Evolutionary conservation across 1,284 basidiomycete species (phyloP).

Genomic region (Laetiporus sulphureus): DNA sequence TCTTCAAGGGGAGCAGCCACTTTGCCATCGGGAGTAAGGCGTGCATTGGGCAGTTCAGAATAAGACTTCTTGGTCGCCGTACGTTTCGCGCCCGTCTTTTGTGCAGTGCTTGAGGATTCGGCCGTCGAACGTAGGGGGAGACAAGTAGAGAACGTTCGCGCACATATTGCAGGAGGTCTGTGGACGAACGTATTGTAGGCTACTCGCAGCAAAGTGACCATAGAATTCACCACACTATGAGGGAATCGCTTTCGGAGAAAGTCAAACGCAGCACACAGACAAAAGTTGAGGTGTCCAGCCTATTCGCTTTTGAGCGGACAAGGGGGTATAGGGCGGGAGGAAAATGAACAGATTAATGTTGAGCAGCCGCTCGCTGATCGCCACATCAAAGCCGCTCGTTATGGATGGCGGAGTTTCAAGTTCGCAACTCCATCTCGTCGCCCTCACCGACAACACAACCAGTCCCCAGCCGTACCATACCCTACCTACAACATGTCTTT

Average conservation of each 20-base stretch:
- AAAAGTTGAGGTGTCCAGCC: too few species aligned
- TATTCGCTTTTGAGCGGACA: too few species aligned
- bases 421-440: constrained; percentile 12
- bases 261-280: too few species aligned
- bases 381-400: constrained; percentile 8
- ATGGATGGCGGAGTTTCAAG: constrained; percentile 25
- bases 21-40: constrained; percentile 34
- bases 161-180: not conserved
- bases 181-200: not conserved
- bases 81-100: constrained; percentile 10
- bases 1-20: constrained; percentile 18
- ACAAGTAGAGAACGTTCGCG: constrained; percentile 1
- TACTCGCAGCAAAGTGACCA: constrained; percentile 6
- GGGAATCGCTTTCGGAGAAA: too few species aligned
- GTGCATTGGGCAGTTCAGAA: constrained; percentile 47
- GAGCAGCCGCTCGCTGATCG: too few species aligned
- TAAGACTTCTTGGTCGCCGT: constrained; percentile 38
- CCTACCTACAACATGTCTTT: constrained; percentile 58
- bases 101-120: constrained; percentile 2
- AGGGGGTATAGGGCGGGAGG: too few species aligned
- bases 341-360: too few species aligned
- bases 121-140: not conserved
- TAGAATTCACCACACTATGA: too few species aligned
- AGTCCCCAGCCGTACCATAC: constrained; percentile 30
- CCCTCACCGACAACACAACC: constrained; percentile 18